These are phyloP conservation scores for Heliocybe sulcata DNA, from an alignment of 1,284 basidiomycete species.

Conservation along the genomic window DNA sequence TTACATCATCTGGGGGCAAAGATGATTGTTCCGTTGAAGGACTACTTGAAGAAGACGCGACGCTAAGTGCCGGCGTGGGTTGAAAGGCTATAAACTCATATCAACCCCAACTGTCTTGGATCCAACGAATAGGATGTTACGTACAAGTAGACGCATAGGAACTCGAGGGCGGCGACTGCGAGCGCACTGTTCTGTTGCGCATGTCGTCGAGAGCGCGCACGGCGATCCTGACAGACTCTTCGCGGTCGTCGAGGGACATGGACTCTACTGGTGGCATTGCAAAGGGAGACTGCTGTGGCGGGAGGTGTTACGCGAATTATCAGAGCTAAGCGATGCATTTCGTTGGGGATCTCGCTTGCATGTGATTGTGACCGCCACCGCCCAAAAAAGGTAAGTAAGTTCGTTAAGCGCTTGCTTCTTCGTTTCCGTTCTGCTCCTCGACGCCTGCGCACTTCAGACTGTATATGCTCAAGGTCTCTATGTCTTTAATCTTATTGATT, in stretches of 20 bases:
- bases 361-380: not conserved
- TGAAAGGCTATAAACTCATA: slow-evolving; percentile 5
- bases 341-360: not conserved
- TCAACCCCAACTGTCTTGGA: slow-evolving; percentile 1
- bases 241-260: slow-evolving; percentile 27
- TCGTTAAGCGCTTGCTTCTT: not conserved
- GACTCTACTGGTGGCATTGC: not conserved
- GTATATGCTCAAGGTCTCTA: too few relatives aligned
- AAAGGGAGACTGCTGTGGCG: not conserved
- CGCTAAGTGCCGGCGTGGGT: slow-evolving; percentile 6
- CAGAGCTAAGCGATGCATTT: not conserved
- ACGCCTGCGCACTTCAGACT: not conserved
- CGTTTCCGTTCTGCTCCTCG: not conserved
- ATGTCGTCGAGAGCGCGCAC: slow-evolving; percentile 63
- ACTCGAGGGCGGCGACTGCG: slow-evolving; percentile 23
- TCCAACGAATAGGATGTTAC: slow-evolving; percentile 1
- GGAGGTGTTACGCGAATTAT: not conserved
- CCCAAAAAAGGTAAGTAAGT: slow-evolving; percentile 1
- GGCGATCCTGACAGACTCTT: slow-evolving; percentile 58
- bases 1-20: not conserved
- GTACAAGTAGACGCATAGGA: slow-evolving; percentile 7
- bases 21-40: not conserved
- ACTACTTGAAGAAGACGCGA: slow-evolving; percentile 9
- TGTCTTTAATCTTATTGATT: too few relatives aligned
- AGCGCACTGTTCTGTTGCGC: slow-evolving; percentile 37